Evolutionary conservation across 257 asterid species (phyloP).

Genomic region (Echites panduratus): DNA sequence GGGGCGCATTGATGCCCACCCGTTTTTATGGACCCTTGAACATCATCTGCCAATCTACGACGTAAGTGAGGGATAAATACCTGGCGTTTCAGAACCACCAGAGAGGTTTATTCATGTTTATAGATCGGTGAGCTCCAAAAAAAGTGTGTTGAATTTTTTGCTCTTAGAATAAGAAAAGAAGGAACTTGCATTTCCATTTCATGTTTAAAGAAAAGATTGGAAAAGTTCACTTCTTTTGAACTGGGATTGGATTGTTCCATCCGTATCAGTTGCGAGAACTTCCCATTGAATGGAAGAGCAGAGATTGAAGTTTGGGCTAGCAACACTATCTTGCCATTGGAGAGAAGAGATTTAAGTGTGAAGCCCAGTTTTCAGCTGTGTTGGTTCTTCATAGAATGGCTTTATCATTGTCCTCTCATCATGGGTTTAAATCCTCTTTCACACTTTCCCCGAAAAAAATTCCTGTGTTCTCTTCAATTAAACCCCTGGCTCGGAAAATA

Average conservation of each 20-base stretch:
- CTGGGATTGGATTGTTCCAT: neutral
- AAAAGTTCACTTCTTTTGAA: neutral
- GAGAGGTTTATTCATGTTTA: too few species aligned
- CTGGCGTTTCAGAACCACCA: too few species aligned
- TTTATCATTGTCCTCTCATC: conserved; percentile 2
- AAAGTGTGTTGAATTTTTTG: neutral
- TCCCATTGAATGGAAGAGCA: neutral
- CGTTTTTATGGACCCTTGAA: too few species aligned
- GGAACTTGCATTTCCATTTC: neutral
- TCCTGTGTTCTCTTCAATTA: neutral
- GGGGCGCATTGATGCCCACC: too few species aligned
- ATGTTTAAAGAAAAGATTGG: neutral
- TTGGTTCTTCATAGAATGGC: conserved; percentile 2
- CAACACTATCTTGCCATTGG: neutral
- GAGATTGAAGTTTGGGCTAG: neutral
- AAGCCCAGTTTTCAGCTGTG: neutral
- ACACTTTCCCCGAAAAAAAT: neutral
- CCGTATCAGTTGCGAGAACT: neutral
- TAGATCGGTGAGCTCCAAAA: neutral
- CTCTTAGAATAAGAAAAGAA: neutral
- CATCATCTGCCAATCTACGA: too few species aligned
- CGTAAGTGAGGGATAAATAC: too few species aligned
- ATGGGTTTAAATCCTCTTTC: neutral
- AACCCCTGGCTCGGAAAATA: neutral
- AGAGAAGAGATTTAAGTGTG: neutral